Conservation (phyloP, 768 basidiomycete genomes). For the Pholiota molesta region DNA sequence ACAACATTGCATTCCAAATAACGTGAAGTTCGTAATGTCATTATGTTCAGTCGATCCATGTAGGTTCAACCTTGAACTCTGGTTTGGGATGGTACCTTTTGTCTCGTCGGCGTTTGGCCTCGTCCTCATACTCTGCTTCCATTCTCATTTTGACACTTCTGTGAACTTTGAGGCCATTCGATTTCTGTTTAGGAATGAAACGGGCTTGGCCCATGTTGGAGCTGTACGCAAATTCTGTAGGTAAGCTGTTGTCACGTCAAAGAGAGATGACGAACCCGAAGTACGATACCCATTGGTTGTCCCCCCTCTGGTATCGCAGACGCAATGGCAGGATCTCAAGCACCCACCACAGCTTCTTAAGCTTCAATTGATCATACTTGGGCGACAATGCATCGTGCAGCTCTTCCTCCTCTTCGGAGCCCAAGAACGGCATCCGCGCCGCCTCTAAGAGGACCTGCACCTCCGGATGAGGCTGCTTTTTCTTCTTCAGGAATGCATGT, state of each 20-base stretch:
- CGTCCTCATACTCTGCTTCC: conserved; percentile 48
- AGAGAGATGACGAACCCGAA: conserved; percentile 30
- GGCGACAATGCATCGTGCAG: conserved; percentile 58
- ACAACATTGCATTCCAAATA: neutral
- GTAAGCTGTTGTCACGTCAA: neutral
- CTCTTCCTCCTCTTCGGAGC: conserved; percentile 65
- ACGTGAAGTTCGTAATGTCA: neutral
- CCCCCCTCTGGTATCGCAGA: conserved; percentile 39
- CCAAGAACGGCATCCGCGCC: conserved; percentile 23
- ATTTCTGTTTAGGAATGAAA: conserved; percentile 44
- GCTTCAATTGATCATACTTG: conserved; percentile 59
- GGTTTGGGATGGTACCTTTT: conserved; percentile 35
- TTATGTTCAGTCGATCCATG: conserved; percentile 35
- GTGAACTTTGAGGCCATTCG: conserved; percentile 48
- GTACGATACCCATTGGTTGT: conserved; percentile 39
- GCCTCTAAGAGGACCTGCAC: conserved; percentile 17
- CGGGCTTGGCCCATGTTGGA: conserved; percentile 39
- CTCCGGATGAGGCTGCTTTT: conserved; percentile 13
- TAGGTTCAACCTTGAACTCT: conserved; percentile 32
- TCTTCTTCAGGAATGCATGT: conserved; percentile 24
- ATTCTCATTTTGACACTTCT: conserved; percentile 55
- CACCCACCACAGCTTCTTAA: conserved; percentile 63
- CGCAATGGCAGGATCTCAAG: conserved; percentile 58
- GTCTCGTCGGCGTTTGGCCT: conserved; percentile 27
- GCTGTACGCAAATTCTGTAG: conserved; percentile 22